Evolutionary conservation across 129 eudicot species (phyloP), one percentile per base, ranked within the genome.

Genomic region (Deinandra increscens): DNA sequence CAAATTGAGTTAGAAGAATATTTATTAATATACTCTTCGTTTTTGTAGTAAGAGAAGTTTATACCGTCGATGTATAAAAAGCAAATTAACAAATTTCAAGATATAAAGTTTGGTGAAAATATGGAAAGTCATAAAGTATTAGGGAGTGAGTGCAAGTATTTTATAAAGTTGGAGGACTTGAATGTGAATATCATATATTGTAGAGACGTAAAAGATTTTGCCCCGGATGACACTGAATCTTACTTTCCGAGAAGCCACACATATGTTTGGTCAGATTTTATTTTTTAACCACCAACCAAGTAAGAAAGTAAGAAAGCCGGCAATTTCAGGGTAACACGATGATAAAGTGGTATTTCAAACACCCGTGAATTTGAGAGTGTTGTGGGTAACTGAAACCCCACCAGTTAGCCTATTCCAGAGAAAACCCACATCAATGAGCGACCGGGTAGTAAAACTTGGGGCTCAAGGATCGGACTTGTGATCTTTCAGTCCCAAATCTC

Each of bases 231-330:
- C 9, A 12, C 29, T 19, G 38, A 19, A 69, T 51, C 38, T 29
- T 19, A 4, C 46, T 36, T 36, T 51, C 37, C 61, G 44, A 68
- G 46, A 46, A 51, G 36, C 73, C 51, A 50, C 62, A 68, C 74
- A 69, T 10, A 38, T 53, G 38, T 53, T 15, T 62, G 48, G 8
- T 37, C 7, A n/a, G 31, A 26, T n/a, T n/a, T n/a, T n/a, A n/a
- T n/a, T n/a, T n/a, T n/a, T n/a, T n/a, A n/a, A n/a, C n/a, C n/a
- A n/a, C n/a, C n/a, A n/a, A n/a, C n/a, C n/a, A n/a, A n/a, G n/a
- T n/a, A n/a, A n/a, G n/a, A n/a, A n/a, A n/a, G n/a, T n/a, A n/a
- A n/a, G n/a, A n/a, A n/a, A n/a, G n/a, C n/a, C n/a, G n/a, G n/a
- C n/a, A n/a, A n/a, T n/a, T n/a, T n/a, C n/a, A n/a, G n/a, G n/a